Percentiles rank a stretch among this genome's conserved stretches.
These are phyloP conservation scores for Alternaria arborescens DNA, from an alignment of 2,329 filamentous ascomycete genomes.

Conservation along the genomic window DNA sequence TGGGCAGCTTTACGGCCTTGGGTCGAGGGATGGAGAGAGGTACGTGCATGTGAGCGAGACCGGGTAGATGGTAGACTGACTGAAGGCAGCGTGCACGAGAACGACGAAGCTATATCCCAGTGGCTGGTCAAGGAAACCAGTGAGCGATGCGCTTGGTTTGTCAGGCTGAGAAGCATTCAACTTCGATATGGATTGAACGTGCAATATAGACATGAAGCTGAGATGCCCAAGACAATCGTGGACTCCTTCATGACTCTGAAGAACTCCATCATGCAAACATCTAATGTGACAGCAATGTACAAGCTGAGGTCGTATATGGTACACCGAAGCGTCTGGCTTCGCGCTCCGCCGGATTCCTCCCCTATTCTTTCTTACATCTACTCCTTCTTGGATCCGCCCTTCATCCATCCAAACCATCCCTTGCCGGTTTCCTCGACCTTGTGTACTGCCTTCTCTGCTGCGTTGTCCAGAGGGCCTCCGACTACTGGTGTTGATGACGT, in stretches of 20 bases:
- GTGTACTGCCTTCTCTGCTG: constrained; percentile 53
- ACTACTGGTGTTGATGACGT: constrained; percentile 39
- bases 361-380: constrained; percentile 8
- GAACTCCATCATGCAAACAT: constrained; percentile 47
- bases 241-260: constrained; percentile 30
- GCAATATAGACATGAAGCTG: constrained; percentile 39
- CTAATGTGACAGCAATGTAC: constrained; percentile 46
- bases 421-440: constrained; percentile 50
- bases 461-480: constrained; percentile 58
- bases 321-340: constrained; percentile 30
- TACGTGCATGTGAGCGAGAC: constrained; percentile 38
- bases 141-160: neutral
- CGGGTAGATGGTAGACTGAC: constrained; percentile 1
- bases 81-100: constrained; percentile 55
- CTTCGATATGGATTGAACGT: neutral
- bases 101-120: constrained; percentile 61
- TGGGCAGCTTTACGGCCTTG: constrained; percentile 69
- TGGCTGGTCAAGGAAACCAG: constrained; percentile 50
- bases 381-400: constrained; percentile 45
- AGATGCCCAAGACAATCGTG: constrained; percentile 37
- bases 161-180: constrained; percentile 1
- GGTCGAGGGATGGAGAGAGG: constrained; percentile 65
- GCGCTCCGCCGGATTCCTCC: neutral
- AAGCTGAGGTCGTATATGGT: constrained; percentile 43
- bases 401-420: constrained; percentile 58